Evolutionary conservation across 2,329 filamentous ascomycete genomes (phyloP).

Genomic region (Ophiognomonia clavigignenti-juglandacearum): DNA sequence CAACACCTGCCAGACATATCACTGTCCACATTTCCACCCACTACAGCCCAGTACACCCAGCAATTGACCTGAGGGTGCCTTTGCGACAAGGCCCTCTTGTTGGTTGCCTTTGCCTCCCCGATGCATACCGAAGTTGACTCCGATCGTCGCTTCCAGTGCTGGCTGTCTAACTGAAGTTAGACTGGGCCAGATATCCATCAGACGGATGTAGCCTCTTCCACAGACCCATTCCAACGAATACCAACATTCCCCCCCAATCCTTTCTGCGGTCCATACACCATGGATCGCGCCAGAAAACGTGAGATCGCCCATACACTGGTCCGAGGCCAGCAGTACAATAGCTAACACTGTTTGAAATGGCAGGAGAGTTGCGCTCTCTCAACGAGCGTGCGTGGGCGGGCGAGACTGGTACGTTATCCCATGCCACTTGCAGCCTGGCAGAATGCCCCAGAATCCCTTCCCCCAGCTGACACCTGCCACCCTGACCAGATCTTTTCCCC

Average conservation of each 20-base stretch:
- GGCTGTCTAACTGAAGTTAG: constrained; percentile 38
- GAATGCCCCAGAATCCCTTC: too few species aligned
- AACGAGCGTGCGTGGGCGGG: constrained; percentile 87
- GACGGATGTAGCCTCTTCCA: constrained; percentile 42
- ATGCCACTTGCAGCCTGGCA: too few species aligned
- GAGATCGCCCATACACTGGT: constrained; percentile 19
- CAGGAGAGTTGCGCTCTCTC: constrained; percentile 85
- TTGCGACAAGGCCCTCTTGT: constrained; percentile 17
- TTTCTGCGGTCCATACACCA: constrained; percentile 39
- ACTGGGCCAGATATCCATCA: constrained; percentile 21
- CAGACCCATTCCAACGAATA: constrained; percentile 19
- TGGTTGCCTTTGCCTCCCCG: constrained; percentile 25
- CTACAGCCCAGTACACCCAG: not conserved
- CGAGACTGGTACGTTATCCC: constrained; percentile 76
- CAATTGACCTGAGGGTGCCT: constrained; percentile 17
- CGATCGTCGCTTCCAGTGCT: constrained; percentile 35
- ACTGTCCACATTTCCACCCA: too few species aligned
- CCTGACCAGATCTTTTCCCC: constrained; percentile 63
- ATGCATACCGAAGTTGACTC: constrained; percentile 40
- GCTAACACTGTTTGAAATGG: constrained; percentile 21
- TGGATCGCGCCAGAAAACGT: constrained; percentile 65
- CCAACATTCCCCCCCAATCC: constrained; percentile 26
- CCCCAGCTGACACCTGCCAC: not conserved
- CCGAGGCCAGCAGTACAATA: not conserved
- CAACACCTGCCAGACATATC: too few species aligned